These are phyloP conservation scores for Phylloporus sp. DNA, from an alignment of 1,284 basidiomycete species.

Conservation along the genomic window DNA sequence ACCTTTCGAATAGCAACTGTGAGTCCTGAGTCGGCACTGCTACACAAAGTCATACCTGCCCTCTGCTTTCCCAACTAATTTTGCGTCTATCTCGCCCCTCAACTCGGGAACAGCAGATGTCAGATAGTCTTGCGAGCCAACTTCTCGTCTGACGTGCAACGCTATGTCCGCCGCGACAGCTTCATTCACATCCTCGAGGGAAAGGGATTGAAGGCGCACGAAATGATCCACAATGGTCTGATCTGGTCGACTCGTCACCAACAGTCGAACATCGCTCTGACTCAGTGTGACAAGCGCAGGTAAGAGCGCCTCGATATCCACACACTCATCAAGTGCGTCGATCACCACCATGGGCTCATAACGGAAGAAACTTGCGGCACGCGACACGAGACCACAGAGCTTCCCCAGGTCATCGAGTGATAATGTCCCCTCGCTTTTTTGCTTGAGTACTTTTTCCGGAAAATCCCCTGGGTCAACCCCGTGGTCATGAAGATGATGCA, in stretches of 20 bases:
- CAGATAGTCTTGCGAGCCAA: background rate
- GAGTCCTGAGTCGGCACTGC: background rate
- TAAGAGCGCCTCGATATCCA: conserved; percentile 3
- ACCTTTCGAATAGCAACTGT: background rate
- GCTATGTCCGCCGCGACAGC: conserved; percentile 1
- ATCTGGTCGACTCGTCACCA: conserved; percentile 8
- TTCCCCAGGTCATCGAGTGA: background rate
- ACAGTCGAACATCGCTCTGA: background rate
- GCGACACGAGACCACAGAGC: conserved; percentile 2
- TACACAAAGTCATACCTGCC: background rate
- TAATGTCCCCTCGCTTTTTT: conserved; percentile 3
- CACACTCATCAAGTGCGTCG: background rate
- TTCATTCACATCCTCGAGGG: background rate
- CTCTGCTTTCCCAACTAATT: conserved; percentile 1
- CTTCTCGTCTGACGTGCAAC: conserved; percentile 1
- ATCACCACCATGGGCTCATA: background rate
- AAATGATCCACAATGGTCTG: background rate
- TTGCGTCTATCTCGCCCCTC: background rate
- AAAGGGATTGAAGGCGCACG: background rate
- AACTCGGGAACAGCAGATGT: background rate
- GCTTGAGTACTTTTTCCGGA: conserved; percentile 4
- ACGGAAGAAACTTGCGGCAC: background rate
- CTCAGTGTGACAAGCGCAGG: background rate
- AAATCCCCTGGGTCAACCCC: background rate
- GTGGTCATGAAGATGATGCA: background rate